Base-by-base conservation (phyloP, 2,329 filamentous ascomycete genomes). In the Ophiocordyceps sinensis region DNA sequence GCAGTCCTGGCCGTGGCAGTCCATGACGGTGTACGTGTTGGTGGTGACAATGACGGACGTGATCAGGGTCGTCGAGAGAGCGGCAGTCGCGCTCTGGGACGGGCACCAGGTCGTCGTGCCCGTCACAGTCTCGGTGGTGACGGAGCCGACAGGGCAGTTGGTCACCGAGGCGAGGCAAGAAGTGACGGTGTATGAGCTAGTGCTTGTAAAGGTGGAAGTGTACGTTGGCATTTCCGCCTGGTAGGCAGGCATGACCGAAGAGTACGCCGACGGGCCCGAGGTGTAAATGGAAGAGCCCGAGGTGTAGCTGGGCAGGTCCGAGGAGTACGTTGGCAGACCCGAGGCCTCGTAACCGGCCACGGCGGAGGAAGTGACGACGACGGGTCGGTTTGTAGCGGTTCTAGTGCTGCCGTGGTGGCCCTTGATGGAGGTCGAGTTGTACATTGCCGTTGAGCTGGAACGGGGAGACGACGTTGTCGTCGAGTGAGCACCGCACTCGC, bases 21-120 rank as follows among this genome's bases (percentile, higher is more conserved):
- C 67, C 52, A 70, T 75, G 62, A 77, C 62, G 56, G 73, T 77
- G 51, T 70, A 61, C 54, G 72, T 63, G 51, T 65, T 64, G 47
- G 71, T 75, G 50, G 64, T 59, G 61, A 67, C 73, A 60, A 73
- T 57, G 51, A 69, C 60, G 23, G 58, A 60, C 41, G 64, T 47
- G 30, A 45, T 26, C 5, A 26, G 5, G 23, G 23, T 26, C 23
- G 23, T 26, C 5, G 23, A 26, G 23, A 26, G 23, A 26, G 23
- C 23, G 23, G 23, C 23, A 9, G 17, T 19, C 32, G 17, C 15
- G n/a, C 15, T 35, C 19, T 40, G 31, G 17, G 41, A 46, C 12
- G 63, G 63, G 51, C 62, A 65, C 43, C 64, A 57, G 13, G 13
- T 26, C 14, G 57, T 63, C 41, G 55, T 56, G 15, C 42, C 44